These are phyloP conservation scores for Trametes polyzona DNA, from an alignment of 1,284 basidiomycete genomes.

Conservation along the genomic window DNA sequence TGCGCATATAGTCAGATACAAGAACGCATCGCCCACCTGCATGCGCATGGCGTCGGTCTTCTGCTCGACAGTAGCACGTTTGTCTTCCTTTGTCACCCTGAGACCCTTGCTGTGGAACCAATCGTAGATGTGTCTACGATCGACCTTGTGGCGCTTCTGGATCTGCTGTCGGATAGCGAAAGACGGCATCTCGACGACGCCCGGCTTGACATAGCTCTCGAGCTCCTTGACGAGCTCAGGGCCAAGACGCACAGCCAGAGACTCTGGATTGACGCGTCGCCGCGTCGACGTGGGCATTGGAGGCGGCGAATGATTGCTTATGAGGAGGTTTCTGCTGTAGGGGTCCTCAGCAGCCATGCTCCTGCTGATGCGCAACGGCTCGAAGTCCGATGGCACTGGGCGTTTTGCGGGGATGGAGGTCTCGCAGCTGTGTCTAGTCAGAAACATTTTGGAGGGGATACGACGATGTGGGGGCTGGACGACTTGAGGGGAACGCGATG, in stretches of 20 bases:
- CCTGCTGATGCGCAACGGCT: slow-evolving; percentile 18
- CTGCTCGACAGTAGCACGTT: slow-evolving; percentile 40
- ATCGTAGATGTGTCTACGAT: slow-evolving; percentile 75
- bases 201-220: slow-evolving; percentile 66
- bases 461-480: neutral
- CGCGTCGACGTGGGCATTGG: slow-evolving; percentile 13
- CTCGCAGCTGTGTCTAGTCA: slow-evolving; percentile 12
- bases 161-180: slow-evolving; percentile 70
- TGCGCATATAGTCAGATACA: slow-evolving; percentile 14
- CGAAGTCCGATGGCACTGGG: slow-evolving; percentile 7
- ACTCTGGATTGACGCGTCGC: slow-evolving; percentile 46
- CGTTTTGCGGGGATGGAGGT: slow-evolving; percentile 23
- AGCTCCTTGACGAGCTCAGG: slow-evolving; percentile 69
- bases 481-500: slow-evolving; percentile 2
- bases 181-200: slow-evolving; percentile 70
- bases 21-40: slow-evolving; percentile 18
- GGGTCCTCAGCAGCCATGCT: slow-evolving; percentile 21
- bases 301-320: slow-evolving; percentile 10
- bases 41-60: slow-evolving; percentile 25
- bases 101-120: slow-evolving; percentile 71
- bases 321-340: slow-evolving; percentile 12
- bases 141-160: slow-evolving; percentile 67
- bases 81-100: slow-evolving; percentile 70
- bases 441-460: slow-evolving; percentile 5
- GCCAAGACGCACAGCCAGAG: slow-evolving; percentile 64